These are phyloP conservation scores for Lachancea cidri DNA, from an alignment of 805 yeast genomes.

Conservation along the genomic window DNA sequence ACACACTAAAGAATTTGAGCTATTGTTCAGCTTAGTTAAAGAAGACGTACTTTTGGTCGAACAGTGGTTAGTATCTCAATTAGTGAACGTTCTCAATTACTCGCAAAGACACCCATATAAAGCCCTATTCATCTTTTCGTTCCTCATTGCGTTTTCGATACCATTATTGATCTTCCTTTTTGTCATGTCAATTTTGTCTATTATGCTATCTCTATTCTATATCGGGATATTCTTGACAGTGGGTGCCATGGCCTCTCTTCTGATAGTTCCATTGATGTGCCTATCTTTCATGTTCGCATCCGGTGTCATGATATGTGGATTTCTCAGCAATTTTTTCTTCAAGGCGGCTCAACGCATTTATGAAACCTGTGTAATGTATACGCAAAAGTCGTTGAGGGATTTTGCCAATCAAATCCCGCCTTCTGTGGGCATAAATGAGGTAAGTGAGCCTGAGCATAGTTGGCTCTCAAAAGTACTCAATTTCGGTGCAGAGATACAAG, in stretches of 20 bases:
- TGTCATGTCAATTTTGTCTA: slow-evolving; percentile 20
- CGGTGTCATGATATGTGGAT: slow-evolving; percentile 26
- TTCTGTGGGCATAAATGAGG: slow-evolving; percentile 2
- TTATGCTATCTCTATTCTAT: slow-evolving; percentile 20
- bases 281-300: slow-evolving; percentile 27
- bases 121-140: slow-evolving; percentile 5
- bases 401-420: slow-evolving; percentile 15
- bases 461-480: neutral
- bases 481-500: neutral
- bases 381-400: slow-evolving; percentile 15
- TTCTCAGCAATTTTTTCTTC: slow-evolving; percentile 26
- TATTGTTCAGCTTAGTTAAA: neutral
- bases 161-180: slow-evolving; percentile 11
- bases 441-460: neutral
- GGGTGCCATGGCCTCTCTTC: slow-evolving; percentile 19
- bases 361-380: slow-evolving; percentile 16
- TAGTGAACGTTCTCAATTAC: neutral
- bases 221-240: slow-evolving; percentile 19
- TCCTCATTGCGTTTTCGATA: slow-evolving; percentile 6
- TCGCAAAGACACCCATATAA: slow-evolving; percentile 3
- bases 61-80: neutral
- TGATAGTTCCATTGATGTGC: slow-evolving; percentile 26
- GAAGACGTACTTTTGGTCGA: neutral
- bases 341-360: slow-evolving; percentile 23
- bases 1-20: neutral